A percentile compares a stretch with the other conserved stretches of the same genome.
Conservation (phyloP, 495 filamentous ascomycete genomes). For the Penicillium crystallinum region DNA sequence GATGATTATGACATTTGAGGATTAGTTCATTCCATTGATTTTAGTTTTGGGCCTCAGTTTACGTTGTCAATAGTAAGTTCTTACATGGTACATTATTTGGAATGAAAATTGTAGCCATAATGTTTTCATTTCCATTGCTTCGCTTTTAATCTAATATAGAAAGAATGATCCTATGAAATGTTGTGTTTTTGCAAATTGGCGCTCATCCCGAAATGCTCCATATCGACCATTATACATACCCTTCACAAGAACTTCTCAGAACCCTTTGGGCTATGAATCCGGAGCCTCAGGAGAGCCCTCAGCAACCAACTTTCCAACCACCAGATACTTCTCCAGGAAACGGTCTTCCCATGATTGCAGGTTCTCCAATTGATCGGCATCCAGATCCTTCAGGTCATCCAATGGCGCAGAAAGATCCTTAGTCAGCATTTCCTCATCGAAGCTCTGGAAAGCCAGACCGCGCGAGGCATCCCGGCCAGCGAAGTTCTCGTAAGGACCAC, state of each 20-base stretch:
- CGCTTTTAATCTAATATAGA: background rate
- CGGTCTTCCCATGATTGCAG: conserved; percentile 87
- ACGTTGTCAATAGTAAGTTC: conserved; percentile 2
- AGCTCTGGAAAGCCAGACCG: conserved; percentile 85
- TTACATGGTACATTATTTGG: background rate
- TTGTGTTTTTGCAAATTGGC: background rate
- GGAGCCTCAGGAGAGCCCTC: conserved; percentile 56
- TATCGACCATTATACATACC: background rate
- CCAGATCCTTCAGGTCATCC: conserved; percentile 73
- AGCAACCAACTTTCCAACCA: conserved; percentile 85
- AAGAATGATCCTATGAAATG: background rate
- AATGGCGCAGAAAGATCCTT: conserved; percentile 83
- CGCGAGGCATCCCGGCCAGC: conserved; percentile 91
- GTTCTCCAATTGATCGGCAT: conserved; percentile 72
- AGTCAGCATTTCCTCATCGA: conserved; percentile 95
- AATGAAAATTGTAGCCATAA: background rate
- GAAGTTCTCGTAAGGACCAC: conserved; percentile 90
- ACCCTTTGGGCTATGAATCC: conserved; percentile 18
- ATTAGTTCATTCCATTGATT: background rate
- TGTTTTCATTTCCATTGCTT: background rate
- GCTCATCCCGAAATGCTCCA: background rate
- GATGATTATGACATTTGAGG: conserved; percentile 18
- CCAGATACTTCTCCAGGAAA: conserved; percentile 88
- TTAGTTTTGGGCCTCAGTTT: background rate
- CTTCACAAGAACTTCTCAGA: background rate